phyloP scores from a whole-genome alignment of 495 filamentous ascomycete species.

The Penicillium daleae region DNA sequence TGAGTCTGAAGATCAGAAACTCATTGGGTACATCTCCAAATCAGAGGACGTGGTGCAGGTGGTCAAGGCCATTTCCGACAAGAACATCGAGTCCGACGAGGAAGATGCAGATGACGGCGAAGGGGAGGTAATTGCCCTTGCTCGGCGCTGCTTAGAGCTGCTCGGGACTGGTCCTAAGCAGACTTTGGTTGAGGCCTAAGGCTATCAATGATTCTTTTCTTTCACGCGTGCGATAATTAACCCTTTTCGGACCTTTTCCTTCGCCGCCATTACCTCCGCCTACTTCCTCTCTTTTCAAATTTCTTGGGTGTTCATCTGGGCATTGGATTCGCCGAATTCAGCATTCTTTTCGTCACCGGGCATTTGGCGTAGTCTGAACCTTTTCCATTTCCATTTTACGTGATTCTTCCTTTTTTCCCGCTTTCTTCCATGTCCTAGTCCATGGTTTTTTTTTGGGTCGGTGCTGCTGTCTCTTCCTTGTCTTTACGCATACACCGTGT shows the following conservation, averaged over 20 bases:
- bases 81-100: constrained; percentile 85
- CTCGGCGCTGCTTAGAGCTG: constrained; percentile 84
- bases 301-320: constrained; percentile 40
- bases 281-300: constrained; percentile 12
- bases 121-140: constrained; percentile 91
- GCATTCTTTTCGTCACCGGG: constrained; percentile 38
- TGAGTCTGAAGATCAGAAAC: constrained; percentile 86
- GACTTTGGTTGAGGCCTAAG: constrained; percentile 59
- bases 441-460: constrained; percentile 25
- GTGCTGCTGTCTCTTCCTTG: constrained; percentile 27
- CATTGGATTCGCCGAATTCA: constrained; percentile 37
- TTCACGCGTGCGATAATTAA: constrained; percentile 8
- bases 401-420: neutral
- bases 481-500: constrained; percentile 41
- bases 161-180: constrained; percentile 66
- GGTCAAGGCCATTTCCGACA: constrained; percentile 88
- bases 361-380: constrained; percentile 42
- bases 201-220: constrained; percentile 14
- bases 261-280: constrained; percentile 11
- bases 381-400: constrained; percentile 16
- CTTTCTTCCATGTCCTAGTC: constrained; percentile 24
- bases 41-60: constrained; percentile 87
- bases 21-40: constrained; percentile 83
- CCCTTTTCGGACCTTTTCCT: constrained; percentile 23
- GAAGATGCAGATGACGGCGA: constrained; percentile 91